phyloP scores from a whole-genome alignment of 768 basidiomycete genomes.

The Mycena metata region DNA sequence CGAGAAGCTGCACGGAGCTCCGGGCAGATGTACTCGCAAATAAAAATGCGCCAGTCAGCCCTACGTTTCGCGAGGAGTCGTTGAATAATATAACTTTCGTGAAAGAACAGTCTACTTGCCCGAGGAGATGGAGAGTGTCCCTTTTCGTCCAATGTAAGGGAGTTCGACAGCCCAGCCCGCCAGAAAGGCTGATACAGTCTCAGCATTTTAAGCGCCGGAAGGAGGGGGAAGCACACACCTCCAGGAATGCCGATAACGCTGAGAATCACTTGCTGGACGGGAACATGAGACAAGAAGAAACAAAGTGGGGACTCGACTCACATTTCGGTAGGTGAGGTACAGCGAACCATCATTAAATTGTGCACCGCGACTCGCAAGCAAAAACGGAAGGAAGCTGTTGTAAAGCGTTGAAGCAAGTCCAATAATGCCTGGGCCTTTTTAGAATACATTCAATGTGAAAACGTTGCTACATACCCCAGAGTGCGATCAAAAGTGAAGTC shows the following conservation, averaged over 20 bases:
- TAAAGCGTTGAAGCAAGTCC: slow-evolving; percentile 79
- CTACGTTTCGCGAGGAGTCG: slow-evolving; percentile 63
- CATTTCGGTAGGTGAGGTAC: slow-evolving; percentile 82
- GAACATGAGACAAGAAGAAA: neutral
- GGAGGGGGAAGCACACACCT: no score
- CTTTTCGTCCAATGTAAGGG: slow-evolving; percentile 73
- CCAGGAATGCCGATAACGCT: slow-evolving; percentile 79
- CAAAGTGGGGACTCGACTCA: slow-evolving; percentile 42
- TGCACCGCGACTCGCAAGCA: slow-evolving; percentile 72
- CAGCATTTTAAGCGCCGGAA: no score
- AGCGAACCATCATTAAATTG: slow-evolving; percentile 77
- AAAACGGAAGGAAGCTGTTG: slow-evolving; percentile 41
- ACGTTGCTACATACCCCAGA: slow-evolving; percentile 60
- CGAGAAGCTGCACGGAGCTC: slow-evolving; percentile 62
- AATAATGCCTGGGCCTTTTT: slow-evolving; percentile 66
- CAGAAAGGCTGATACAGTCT: slow-evolving; percentile 59
- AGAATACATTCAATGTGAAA: neutral
- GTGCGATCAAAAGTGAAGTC: slow-evolving; percentile 62
- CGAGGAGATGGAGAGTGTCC: slow-evolving; percentile 75
- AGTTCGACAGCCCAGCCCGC: slow-evolving; percentile 80
- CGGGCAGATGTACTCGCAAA: slow-evolving; percentile 82
- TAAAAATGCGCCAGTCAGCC: slow-evolving; percentile 81
- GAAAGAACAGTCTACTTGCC: slow-evolving; percentile 56
- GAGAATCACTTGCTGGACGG: slow-evolving; percentile 74
- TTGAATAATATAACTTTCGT: slow-evolving; percentile 55